phyloP scores from a whole-genome alignment of 495 filamentous ascomycete species.

The Pseudotulostoma volvatum region DNA sequence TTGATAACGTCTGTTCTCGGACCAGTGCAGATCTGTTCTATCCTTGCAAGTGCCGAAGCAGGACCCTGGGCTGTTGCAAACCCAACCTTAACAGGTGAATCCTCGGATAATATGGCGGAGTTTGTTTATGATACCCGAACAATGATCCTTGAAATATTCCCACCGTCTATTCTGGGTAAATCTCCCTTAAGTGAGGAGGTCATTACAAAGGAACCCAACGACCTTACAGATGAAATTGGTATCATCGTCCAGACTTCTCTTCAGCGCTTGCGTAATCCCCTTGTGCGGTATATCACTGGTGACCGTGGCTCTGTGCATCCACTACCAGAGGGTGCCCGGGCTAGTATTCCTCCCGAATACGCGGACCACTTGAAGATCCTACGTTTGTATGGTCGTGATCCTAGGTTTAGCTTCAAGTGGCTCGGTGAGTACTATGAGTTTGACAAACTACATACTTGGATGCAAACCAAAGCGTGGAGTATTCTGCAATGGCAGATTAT shows the following conservation, averaged over 20 bases:
- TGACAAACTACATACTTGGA: constrained; percentile 3
- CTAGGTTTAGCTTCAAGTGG: constrained; percentile 19
- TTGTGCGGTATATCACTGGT: constrained; percentile 23
- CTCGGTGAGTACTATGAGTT: constrained; percentile 19
- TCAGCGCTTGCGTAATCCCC: constrained; percentile 18
- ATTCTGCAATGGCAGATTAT: constrained; percentile 25
- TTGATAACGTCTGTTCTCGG: constrained; percentile 4
- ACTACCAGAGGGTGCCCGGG: constrained; percentile 3
- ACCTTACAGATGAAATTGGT: constrained; percentile 13
- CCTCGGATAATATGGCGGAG: constrained; percentile 4
- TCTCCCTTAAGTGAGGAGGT: background rate
- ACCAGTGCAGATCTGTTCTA: constrained; percentile 10
- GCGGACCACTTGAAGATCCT: constrained; percentile 7
- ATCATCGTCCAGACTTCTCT: constrained; percentile 22
- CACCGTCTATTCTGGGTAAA: constrained; percentile 4
- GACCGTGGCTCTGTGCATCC: constrained; percentile 22
- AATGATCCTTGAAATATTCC: constrained; percentile 17
- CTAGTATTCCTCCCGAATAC: constrained; percentile 2
- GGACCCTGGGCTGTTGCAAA: constrained; percentile 12
- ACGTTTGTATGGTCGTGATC: constrained; percentile 20
- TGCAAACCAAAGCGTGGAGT: constrained; percentile 9
- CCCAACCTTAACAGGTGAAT: constrained; percentile 8
- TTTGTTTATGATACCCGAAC: constrained; percentile 18
- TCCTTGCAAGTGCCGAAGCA: constrained; percentile 17
- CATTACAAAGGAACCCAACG: constrained; percentile 6